Percentiles rank a stretch among this genome's conserved stretches.
phyloP scores from a whole-genome alignment of 2,329 filamentous ascomycete species.

The Apiospora aurea region DNA sequence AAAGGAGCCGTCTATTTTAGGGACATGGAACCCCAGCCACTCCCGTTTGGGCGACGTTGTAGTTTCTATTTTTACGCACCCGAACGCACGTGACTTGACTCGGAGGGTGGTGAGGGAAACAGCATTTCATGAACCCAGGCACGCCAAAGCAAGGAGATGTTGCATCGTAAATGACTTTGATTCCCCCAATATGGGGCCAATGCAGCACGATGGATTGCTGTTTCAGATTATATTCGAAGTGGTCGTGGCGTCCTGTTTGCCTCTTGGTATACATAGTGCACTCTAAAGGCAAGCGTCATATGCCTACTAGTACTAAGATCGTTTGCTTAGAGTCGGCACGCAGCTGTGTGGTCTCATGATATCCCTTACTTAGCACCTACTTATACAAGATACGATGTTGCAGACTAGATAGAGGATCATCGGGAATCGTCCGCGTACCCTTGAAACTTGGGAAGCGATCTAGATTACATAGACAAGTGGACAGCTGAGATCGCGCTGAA shows the following conservation, averaged over 20 bases:
- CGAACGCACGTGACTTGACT: not conserved
- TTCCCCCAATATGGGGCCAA: constrained; percentile 5
- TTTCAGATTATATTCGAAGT: constrained; percentile 5
- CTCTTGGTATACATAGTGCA: not conserved
- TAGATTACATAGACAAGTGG: not conserved
- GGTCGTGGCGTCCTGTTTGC: constrained; percentile 12
- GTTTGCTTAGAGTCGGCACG: not conserved
- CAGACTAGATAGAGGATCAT: not conserved
- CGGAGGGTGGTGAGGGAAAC: not conserved
- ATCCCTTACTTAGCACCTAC: constrained; percentile 13
- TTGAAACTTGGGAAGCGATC: not conserved
- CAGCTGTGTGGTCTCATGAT: not conserved
- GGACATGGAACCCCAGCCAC: constrained; percentile 14
- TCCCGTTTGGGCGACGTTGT: constrained; percentile 20
- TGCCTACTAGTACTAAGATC: not conserved
- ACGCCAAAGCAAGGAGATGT: constrained; percentile 14
- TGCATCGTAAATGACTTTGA: constrained; percentile 6
- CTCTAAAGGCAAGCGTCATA: not conserved
- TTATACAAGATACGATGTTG: not conserved
- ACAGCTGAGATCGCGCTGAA: not conserved
- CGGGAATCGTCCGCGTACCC: not conserved
- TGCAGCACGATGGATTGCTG: constrained; percentile 5
- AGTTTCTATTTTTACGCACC: constrained; percentile 19
- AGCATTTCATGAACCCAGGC: not conserved
- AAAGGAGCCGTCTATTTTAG: constrained; percentile 22